phyloP scores from a whole-genome alignment of 768 basidiomycete genomes.

The Jaapia argillacea region DNA sequence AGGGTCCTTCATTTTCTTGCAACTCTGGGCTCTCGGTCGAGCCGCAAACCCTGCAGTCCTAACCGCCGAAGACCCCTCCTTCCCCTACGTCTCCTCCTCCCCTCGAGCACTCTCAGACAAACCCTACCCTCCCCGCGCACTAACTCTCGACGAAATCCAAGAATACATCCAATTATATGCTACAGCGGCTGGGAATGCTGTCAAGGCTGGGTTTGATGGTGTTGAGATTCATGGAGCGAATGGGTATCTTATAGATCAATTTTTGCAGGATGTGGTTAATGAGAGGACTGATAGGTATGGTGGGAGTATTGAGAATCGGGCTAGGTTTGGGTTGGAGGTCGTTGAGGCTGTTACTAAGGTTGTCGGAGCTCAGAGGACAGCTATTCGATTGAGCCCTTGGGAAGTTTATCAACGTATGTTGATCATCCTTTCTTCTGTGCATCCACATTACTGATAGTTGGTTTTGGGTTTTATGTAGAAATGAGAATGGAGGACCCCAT shows the following conservation, averaged over 20 bases:
- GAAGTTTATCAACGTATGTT: constrained; percentile 18
- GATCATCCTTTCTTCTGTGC: constrained; percentile 12
- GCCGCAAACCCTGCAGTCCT: constrained; percentile 24
- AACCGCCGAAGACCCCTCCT: constrained; percentile 21
- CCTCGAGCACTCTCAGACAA: constrained; percentile 11
- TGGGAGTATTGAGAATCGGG: constrained; percentile 35
- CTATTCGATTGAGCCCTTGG: constrained; percentile 28
- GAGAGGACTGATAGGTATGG: constrained; percentile 38
- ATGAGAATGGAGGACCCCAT: constrained; percentile 16
- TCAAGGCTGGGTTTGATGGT: too few relatives aligned
- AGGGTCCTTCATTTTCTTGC: constrained; percentile 40
- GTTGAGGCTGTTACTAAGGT: constrained; percentile 27
- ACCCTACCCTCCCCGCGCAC: constrained; percentile 11
- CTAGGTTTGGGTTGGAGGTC: constrained; percentile 34
- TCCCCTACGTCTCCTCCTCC: constrained; percentile 24
- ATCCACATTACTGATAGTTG: too few relatives aligned
- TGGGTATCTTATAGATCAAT: constrained; percentile 30
- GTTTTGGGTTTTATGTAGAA: constrained; percentile 23
- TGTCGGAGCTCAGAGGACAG: constrained; percentile 30
- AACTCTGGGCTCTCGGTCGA: constrained; percentile 53
- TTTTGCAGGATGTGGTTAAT: constrained; percentile 26
- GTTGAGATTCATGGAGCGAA: constrained; percentile 29
- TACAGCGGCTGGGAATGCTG: constrained; percentile 24
- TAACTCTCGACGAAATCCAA: constrained; percentile 15
- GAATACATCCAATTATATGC: constrained; percentile 15